Conservation (phyloP, 176 grass and related monocot species). For the Lolium multiflorum region DNA sequence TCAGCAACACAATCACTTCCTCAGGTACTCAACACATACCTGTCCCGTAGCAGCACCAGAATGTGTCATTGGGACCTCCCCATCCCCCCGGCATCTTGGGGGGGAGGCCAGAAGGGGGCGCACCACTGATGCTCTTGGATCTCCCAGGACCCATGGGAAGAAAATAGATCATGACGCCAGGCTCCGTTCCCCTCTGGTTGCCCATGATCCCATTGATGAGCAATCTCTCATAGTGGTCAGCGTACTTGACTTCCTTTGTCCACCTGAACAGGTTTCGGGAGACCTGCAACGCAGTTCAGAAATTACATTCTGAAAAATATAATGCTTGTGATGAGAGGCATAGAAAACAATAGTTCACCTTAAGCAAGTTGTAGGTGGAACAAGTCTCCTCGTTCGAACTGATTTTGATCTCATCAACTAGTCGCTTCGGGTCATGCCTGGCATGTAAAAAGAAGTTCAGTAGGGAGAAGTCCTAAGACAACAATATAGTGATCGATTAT, state of each 20-base stretch:
- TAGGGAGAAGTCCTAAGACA: neutral
- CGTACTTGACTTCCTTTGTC: slow-evolving; percentile 80
- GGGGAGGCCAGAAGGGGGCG: slow-evolving; percentile 33
- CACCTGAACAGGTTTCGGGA: slow-evolving; percentile 86
- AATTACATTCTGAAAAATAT: neutral
- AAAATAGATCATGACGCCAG: slow-evolving; percentile 93
- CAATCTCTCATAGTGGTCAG: slow-evolving; percentile 83
- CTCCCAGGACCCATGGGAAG: slow-evolving; percentile 74
- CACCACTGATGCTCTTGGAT: slow-evolving; percentile 71
- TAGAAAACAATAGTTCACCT: slow-evolving; percentile 45
- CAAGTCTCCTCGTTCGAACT: slow-evolving; percentile 80
- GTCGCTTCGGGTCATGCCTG: slow-evolving; percentile 76
- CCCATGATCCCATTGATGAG: slow-evolving; percentile 85
- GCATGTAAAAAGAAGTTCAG: neutral
- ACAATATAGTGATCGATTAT: neutral
- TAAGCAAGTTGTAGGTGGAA: slow-evolving; percentile 91
- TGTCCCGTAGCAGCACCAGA: slow-evolving; percentile 98
- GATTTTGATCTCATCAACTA: slow-evolving; percentile 73
- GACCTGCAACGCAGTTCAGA: slow-evolving; percentile 56
- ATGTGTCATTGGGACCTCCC: slow-evolving; percentile 79
- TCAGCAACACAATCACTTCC: neutral
- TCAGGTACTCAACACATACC: slow-evolving; percentile 43
- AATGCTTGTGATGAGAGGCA: neutral
- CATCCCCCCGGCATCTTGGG: slow-evolving; percentile 63
- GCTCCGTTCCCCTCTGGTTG: slow-evolving; percentile 80